A percentile compares a stretch with the other conserved stretches of the same genome.
Conservation (phyloP, 306 rosid species). For the Trifolium pratense region DNA sequence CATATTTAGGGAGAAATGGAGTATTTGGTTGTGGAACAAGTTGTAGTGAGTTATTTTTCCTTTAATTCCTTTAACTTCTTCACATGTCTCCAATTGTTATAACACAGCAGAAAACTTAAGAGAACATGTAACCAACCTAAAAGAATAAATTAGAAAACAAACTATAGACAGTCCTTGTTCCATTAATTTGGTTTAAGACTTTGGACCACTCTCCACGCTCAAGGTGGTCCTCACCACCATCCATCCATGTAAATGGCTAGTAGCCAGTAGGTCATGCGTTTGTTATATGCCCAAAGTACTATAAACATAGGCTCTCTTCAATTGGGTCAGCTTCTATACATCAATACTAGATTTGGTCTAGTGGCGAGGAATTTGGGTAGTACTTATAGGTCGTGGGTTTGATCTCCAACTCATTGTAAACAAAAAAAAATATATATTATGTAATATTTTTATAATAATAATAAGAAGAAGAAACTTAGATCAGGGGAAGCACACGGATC, state of each 20-base stretch:
- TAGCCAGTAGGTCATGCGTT: constrained; percentile 38
- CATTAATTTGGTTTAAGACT: constrained; percentile 35
- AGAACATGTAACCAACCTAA: constrained; percentile 12
- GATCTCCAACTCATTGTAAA: too few relatives aligned
- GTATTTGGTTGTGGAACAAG: background rate
- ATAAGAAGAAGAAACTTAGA: too few relatives aligned
- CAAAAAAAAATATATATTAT: too few relatives aligned
- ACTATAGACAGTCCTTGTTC: constrained; percentile 25
- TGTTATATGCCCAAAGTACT: constrained; percentile 18
- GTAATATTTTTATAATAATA: too few relatives aligned
- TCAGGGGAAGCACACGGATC: background rate
- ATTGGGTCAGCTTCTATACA: background rate
- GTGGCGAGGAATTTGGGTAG: too few relatives aligned
- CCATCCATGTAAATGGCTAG: constrained; percentile 28
- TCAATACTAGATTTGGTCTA: too few relatives aligned
- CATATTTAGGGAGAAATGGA: too few relatives aligned
- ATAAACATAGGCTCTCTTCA: constrained; percentile 48
- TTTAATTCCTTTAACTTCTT: background rate
- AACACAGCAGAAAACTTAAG: constrained; percentile 8
- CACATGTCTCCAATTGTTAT: background rate
- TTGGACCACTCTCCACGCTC: constrained; percentile 49
- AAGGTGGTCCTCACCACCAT: constrained; percentile 50
- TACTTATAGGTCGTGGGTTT: too few relatives aligned
- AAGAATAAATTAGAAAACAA: constrained; percentile 7
- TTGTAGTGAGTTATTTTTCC: background rate